Conservation (phyloP, 768 basidiomycete species). For the Tremella yokohamensis region DNA sequence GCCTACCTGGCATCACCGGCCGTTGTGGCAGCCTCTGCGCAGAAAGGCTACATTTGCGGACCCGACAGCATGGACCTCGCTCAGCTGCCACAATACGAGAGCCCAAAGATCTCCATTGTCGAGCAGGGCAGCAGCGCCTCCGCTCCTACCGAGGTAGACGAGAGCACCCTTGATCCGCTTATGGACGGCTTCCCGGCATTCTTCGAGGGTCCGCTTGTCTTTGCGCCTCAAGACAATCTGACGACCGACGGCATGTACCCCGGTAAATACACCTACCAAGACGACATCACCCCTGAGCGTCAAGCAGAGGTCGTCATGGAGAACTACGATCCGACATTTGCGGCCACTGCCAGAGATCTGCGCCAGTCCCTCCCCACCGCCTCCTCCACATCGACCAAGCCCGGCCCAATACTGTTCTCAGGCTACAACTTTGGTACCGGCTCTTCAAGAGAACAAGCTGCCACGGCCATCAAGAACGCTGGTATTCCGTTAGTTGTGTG, state of each 20-base stretch:
- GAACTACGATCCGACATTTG: constrained; percentile 92
- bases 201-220: constrained; percentile 82
- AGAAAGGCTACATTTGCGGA: constrained; percentile 83
- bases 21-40: constrained; percentile 92
- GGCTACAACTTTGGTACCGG: constrained; percentile 99
- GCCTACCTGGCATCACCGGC: constrained; percentile 96
- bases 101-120: constrained; percentile 44
- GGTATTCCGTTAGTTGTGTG: constrained; percentile 90
- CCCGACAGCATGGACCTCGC: constrained; percentile 66
- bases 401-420: constrained; percentile 75
- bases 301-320: constrained; percentile 99
- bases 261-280: constrained; percentile 98
- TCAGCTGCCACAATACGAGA: constrained; percentile 54
- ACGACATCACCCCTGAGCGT: constrained; percentile 90
- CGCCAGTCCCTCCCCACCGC: constrained; percentile 34
- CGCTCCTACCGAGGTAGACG: constrained; percentile 52
- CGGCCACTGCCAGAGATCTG: constrained; percentile 60
- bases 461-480: constrained; percentile 90
- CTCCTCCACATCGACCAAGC: constrained; percentile 50
- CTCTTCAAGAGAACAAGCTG: constrained; percentile 96
- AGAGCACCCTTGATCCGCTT: constrained; percentile 69
- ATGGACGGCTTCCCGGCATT: constrained; percentile 74
- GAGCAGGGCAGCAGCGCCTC: constrained; percentile 39
- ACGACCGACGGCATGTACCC: constrained; percentile 99
- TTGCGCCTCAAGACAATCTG: constrained; percentile 91